Base-by-base conservation (phyloP, 257 asterid species). In the Linderniella brevidens region DNA sequence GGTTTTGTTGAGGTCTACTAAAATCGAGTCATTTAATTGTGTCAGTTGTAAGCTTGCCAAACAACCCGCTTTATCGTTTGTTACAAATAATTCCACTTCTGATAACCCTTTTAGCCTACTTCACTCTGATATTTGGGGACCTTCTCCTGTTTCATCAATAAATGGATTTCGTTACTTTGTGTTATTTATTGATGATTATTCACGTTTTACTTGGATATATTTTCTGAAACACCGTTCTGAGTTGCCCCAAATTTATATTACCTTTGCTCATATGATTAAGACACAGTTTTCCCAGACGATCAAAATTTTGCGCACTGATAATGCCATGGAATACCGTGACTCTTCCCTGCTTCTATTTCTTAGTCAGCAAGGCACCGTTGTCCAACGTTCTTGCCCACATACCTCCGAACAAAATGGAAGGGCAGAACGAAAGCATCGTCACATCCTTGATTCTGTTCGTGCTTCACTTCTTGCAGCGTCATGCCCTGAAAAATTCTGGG, bases 1-100 rank as follows among this genome's bases (percentile, higher is more conserved):
- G 58, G 46, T 7, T n/a, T 16, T 18, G 56, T 38, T 51, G 17
- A 16, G 56, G 18, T 16, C 36, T 15, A 41, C 40, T 19, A 53
- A 13, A 8, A 40, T 53, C 43, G 48, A 41, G 58, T 40, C 41
- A 2, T 53, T 41, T 53, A 41, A 41, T 20, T 53, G 49, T 20
- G 8, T 41, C 4, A 0, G 19, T 13, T 41, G 58, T 53, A 20
- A 53, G 32, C 49, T 40, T 25, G 48, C 50, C 14, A 41, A 53
- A 53, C 40, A 41, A 25, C 50, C 49, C 4, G 14, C 38, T 16
- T 19, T 47, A 8, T 37, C 42, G 15, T 49, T 42, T 39, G 17
- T 40, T 41, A 0, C 7, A 38, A 57, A 41, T 49, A 10, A 0
- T 4, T 58, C 40, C 14, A 50, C 35, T 16, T 50, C 10, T 5